Base-by-base conservation (phyloP, 306 rosid species). In the Malus fusca region DNA sequence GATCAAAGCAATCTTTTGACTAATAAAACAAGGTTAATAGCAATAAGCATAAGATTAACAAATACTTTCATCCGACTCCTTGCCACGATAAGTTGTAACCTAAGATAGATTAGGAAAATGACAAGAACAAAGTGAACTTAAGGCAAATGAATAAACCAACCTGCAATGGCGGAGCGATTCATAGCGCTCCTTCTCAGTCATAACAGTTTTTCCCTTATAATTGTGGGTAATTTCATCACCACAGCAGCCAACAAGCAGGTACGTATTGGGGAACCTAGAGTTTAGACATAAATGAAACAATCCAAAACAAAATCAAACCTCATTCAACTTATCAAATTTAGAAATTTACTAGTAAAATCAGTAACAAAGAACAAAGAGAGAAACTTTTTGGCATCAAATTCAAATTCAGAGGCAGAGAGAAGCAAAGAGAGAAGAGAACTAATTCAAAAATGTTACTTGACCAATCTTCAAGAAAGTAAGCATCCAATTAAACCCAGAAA, bases 91-190 rank as follows among this genome's bases (percentile, higher is more conserved):
- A 61, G 35, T 28, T 61, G 63, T 15, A 61, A 26, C 66, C 66
- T 30, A 28, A 31, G 3, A 25, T 30, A 25, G 35, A 25, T 26
- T 25, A 25, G 66, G 17, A 23, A 60, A 60, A 10, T 19, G 15
- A 60, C 26, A 60, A 25, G 2, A 12, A 60, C 68, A 17, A 15
- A 8, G 35, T 14, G 15, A 21, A 28, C n/a, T 31, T 31, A 3
- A 17, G 68, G 68, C 43, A 30, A 35, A 64, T 17, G 42, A 1
- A 64, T 30, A 51, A 79, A 40, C 77, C 70, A 60, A 90, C 99
- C 87, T 95, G 97, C 99, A 95, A 83, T 95, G 99, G 64, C 97
- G 97, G 53, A 95, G 88, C 48, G 99, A 95, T 72, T 95, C 99
- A 71, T 92, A 92, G 69, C 97, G 97, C 79, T 95, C 99, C 51